Percentiles rank a stretch among this genome's conserved stretches.
phyloP scores from a whole-genome alignment of 306 rosid genomes.

The Ochetophila trinervis region DNA sequence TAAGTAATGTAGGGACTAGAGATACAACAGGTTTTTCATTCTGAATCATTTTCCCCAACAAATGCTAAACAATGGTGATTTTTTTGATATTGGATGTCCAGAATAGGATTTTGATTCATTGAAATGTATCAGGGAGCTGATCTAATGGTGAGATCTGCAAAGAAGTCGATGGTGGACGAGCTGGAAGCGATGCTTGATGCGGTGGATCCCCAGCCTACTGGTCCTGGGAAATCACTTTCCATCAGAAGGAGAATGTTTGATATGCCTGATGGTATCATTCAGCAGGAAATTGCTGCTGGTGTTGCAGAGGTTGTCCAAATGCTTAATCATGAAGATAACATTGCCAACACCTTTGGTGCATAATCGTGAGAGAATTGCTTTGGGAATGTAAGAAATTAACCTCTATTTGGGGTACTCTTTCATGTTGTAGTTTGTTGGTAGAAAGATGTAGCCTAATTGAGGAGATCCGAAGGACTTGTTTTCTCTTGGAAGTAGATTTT shows the following conservation, averaged over 20 bases:
- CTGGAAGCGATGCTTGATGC: constrained; percentile 91
- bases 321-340: constrained; percentile 64
- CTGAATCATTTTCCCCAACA: no score
- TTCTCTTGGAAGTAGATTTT: constrained; percentile 21
- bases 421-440: constrained; percentile 30
- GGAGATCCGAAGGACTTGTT: constrained; percentile 22
- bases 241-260: constrained; percentile 77
- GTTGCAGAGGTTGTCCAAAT: constrained; percentile 77
- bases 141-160: constrained; percentile 66
- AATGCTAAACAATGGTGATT: no score
- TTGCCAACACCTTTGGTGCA: constrained; percentile 38
- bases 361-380: constrained; percentile 25
- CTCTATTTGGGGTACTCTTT: constrained; percentile 16
- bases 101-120: background rate
- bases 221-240: constrained; percentile 52
- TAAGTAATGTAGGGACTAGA: no score
- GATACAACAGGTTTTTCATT: no score
- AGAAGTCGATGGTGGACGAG: constrained; percentile 83
- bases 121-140: constrained; percentile 53
- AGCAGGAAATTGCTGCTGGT: constrained; percentile 81
- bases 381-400: constrained; percentile 4
- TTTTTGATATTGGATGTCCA: background rate
- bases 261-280: constrained; percentile 71
- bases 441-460: constrained; percentile 30
- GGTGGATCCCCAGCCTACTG: constrained; percentile 74